Evolutionary conservation across 257 asterid genomes (phyloP).

Genomic region (Solanum appendiculatum): DNA sequence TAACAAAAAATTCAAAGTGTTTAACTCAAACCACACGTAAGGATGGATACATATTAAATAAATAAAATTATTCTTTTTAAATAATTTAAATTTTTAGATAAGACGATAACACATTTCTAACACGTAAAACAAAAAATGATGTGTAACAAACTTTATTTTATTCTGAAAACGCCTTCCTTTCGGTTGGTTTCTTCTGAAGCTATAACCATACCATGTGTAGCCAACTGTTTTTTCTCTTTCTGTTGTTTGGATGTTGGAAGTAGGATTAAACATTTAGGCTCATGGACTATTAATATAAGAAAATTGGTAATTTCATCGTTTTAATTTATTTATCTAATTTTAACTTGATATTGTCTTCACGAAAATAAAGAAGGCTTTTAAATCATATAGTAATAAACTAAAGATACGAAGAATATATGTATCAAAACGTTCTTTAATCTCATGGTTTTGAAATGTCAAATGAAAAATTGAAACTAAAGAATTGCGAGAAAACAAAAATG

Average conservation of each 20-base stretch:
- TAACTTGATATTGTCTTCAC: no score
- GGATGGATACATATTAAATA: background rate
- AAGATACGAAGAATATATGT: no score
- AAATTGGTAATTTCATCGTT: background rate
- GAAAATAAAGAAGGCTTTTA: no score
- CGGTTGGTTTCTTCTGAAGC: background rate
- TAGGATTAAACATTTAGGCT: background rate
- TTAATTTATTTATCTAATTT: no score
- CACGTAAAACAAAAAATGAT: background rate
- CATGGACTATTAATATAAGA: background rate
- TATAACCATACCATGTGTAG: background rate
- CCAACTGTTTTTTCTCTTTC: background rate
- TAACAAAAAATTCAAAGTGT: background rate
- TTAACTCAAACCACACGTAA: background rate
- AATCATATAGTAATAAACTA: no score
- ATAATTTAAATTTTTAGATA: no score
- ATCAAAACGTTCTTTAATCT: fast-evolving
- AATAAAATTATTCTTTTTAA: no score
- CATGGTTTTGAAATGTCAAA: no score
- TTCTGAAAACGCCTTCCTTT: no score
- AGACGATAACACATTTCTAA: background rate
- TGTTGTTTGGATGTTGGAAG: background rate
- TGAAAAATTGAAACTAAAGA: no score
- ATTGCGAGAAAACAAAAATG: no score
- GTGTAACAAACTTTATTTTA: no score